These are phyloP conservation scores for Macrolepiota fuliginosa DNA, from an alignment of 768 basidiomycete genomes.

Conservation along the genomic window DNA sequence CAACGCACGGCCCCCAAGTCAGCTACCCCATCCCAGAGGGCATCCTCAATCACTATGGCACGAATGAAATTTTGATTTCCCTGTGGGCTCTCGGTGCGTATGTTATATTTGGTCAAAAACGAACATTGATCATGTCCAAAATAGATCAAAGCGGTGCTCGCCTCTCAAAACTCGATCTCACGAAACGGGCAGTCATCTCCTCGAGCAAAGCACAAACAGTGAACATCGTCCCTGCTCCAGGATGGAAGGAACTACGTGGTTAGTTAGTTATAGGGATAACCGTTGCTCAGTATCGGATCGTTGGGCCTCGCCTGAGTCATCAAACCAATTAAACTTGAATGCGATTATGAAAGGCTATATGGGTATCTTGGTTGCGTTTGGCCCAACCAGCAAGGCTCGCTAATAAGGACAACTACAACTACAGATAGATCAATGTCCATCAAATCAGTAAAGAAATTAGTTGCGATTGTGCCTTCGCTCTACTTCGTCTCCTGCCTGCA, in stretches of 20 bases:
- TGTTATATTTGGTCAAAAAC: neutral
- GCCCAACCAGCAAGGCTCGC: neutral
- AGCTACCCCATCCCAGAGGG: slow-evolving; percentile 46
- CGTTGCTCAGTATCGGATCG: neutral
- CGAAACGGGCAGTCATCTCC: slow-evolving; percentile 23
- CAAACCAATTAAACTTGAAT: no score
- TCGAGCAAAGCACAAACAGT: slow-evolving; percentile 28
- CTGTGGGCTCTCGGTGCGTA: slow-evolving; percentile 34
- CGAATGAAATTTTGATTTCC: slow-evolving; percentile 31
- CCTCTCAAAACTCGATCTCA: slow-evolving; percentile 27
- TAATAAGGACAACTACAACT: neutral
- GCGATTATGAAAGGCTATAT: no score
- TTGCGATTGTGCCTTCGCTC: neutral
- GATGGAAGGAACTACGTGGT: slow-evolving; percentile 29
- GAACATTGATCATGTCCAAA: no score
- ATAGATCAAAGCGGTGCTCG: slow-evolving; percentile 27
- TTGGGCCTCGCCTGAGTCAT: no score
- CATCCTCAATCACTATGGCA: slow-evolving; percentile 33
- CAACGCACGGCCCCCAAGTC: slow-evolving; percentile 38
- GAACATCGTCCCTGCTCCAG: slow-evolving; percentile 27
- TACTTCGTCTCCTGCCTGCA: neutral
- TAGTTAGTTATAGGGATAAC: neutral
- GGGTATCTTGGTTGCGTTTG: no score
- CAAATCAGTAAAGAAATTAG: neutral
- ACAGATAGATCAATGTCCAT: neutral